phyloP scores from a whole-genome alignment of 2,329 filamentous ascomycete genomes.

The Aureobasidium lini region DNA sequence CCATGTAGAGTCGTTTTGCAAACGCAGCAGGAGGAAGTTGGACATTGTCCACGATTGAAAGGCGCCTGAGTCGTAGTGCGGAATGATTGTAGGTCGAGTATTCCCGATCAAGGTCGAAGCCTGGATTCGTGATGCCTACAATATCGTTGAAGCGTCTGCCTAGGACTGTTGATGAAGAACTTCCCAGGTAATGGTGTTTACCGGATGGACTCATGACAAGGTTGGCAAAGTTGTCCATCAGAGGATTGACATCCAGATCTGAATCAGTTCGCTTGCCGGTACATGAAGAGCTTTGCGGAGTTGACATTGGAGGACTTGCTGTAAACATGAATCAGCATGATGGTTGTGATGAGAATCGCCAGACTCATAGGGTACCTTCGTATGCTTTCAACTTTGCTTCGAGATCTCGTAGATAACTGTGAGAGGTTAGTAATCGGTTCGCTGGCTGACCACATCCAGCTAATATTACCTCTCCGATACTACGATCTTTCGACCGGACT shows the following conservation, averaged over 20 bases:
- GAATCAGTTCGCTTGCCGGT: not conserved
- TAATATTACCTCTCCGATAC: not conserved
- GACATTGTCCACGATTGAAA: slow-evolving; percentile 28
- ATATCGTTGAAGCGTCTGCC: slow-evolving; percentile 21
- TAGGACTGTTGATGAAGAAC: slow-evolving; percentile 22
- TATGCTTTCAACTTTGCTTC: not conserved
- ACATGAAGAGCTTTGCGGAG: not conserved
- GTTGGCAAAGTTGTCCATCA: slow-evolving; percentile 13
- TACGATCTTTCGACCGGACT: not conserved
- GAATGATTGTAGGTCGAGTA: slow-evolving; percentile 28
- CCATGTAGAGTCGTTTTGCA: slow-evolving; percentile 43
- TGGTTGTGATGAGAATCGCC: not conserved
- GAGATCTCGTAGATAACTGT: slow-evolving; percentile 5
- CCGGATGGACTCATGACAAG: slow-evolving; percentile 13
- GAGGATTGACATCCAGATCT: slow-evolving; percentile 11
- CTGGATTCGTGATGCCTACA: slow-evolving; percentile 12
- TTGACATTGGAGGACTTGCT: not conserved
- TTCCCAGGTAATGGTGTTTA: slow-evolving; percentile 21
- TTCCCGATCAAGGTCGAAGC: slow-evolving; percentile 10
- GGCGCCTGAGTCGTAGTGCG: slow-evolving; percentile 22
- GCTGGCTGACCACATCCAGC: not conserved
- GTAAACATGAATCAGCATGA: not conserved
- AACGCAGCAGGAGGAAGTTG: slow-evolving; percentile 44
- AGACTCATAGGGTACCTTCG: not conserved
- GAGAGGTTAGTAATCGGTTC: not conserved